These are phyloP conservation scores for Chaetomiaceae sp. DNA, from an alignment of 2,329 filamentous ascomycete genomes.

Conservation along the genomic window DNA sequence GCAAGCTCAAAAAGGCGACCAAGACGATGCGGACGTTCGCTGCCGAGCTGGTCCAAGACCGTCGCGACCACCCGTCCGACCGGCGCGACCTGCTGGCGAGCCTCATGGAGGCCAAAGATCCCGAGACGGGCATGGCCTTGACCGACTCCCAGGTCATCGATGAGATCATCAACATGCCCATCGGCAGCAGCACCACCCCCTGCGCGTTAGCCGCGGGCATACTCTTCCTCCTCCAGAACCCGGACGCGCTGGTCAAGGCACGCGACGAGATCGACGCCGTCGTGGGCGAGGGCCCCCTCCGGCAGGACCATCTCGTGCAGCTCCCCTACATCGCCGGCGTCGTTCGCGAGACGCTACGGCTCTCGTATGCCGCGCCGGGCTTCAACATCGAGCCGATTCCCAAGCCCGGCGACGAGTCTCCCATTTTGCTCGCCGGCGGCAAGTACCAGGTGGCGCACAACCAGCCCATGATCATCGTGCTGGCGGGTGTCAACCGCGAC, in stretches of 20 bases:
- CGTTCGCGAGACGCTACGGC: constrained; percentile 48
- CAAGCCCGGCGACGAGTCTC: constrained; percentile 32
- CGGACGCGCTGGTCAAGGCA: constrained; percentile 40
- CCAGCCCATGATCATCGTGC: constrained; percentile 44
- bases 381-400: constrained; percentile 49
- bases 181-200: constrained; percentile 47
- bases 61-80: constrained; percentile 46
- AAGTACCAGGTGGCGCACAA: constrained; percentile 45
- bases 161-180: constrained; percentile 63
- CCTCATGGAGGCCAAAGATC: constrained; percentile 53
- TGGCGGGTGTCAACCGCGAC: constrained; percentile 46
- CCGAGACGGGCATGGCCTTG: constrained; percentile 53
- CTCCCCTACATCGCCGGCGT: constrained; percentile 50
- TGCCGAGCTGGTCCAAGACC: constrained; percentile 50
- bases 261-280: constrained; percentile 50
- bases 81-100: constrained; percentile 56
- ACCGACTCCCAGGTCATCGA: constrained; percentile 57
- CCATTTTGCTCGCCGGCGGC: constrained; percentile 42
- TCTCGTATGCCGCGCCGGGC: constrained; percentile 47
- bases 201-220: constrained; percentile 41
- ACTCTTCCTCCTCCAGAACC: constrained; percentile 47
- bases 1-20: constrained; percentile 49
- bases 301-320: constrained; percentile 42
- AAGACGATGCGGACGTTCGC: constrained; percentile 49
- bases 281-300: constrained; percentile 39